phyloP scores from a whole-genome alignment of 176 grass and related monocot species.

The Aegilops longissima region DNA sequence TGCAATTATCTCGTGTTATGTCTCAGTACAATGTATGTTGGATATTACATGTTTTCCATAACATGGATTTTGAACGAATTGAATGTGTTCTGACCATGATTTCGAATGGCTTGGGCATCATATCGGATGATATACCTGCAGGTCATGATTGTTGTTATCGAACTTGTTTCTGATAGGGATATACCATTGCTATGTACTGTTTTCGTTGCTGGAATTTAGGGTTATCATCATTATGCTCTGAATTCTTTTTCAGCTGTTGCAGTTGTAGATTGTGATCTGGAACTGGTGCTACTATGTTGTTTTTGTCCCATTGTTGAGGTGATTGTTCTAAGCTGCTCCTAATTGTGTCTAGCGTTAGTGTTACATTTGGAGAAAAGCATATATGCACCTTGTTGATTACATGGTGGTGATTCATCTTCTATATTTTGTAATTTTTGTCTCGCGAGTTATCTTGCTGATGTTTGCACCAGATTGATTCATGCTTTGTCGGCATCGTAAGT shows the following conservation, averaged over 20 bases:
- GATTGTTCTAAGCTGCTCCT: too few species aligned
- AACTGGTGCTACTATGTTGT: background rate
- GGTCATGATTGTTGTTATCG: background rate
- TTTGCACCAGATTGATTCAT: too few species aligned
- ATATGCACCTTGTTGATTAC: too few species aligned
- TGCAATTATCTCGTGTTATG: background rate
- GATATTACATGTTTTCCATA: background rate
- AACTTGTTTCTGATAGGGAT: background rate
- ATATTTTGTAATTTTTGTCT: too few species aligned
- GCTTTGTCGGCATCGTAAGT: too few species aligned
- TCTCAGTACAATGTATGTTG: background rate
- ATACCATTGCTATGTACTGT: background rate
- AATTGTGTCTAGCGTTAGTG: too few species aligned
- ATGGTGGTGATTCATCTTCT: too few species aligned
- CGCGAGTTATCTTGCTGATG: too few species aligned
- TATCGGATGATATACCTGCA: background rate
- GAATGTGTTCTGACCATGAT: background rate
- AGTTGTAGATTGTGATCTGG: background rate
- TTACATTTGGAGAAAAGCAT: too few species aligned
- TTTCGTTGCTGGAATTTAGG: background rate
- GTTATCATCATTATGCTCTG: background rate
- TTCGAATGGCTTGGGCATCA: background rate
- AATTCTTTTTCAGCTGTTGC: too few species aligned
- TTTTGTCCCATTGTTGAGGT: background rate
- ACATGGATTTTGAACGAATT: background rate